Base-by-base conservation (phyloP, 108 stramenopile genomes). In the Discostella pseudostelligera region DNA sequence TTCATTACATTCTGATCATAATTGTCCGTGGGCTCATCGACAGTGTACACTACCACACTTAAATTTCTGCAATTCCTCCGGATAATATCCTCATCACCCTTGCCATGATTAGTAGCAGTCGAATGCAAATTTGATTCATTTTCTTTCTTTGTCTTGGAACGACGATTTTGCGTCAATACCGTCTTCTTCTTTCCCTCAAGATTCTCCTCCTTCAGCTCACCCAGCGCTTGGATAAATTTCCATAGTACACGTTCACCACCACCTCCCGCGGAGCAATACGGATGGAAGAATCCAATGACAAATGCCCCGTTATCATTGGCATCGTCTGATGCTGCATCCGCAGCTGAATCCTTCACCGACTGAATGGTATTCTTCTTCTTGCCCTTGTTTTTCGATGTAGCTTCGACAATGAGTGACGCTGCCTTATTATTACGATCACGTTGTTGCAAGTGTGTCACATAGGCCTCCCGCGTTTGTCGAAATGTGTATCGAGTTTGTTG, bases 211-310 rank as follows among this genome's bases (percentile, higher is more conserved):
- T 62, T 54, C 43, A 79, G 25, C 21, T 64, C 65, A 42, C 82
- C 86, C 36, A 96, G 72, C n/a, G 82, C 81, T 65, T 89, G 80
- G 51, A 98, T 78, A 16, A 87, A 85, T 50, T 93, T 85, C 99
- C 99, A 99, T 25, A 99, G 70, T 7, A 99, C 99, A 8, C 99
- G 89, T 74, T 99, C 99, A 7, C 99, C 99, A 14, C 99, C 99
- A 14, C 99, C 99, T 5, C 97, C 97, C 26, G 79, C 76, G 42
- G 83, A 80, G 42, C 89, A 90, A 62, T 85, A 62, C 1, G 95
- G 95, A 81, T 96, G 95, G 68, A 92, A 94, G 66, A 96, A 94
- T 39, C 77, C 94, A 22, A 87, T 54, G 19, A 63, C 37, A 16
- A 76, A 76, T 35, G 74, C 16, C 5, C 42, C 55, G 6, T 42